Evolutionary conservation across 306 rosid genomes (phyloP).

Genomic region (Mimosa pudica): DNA sequence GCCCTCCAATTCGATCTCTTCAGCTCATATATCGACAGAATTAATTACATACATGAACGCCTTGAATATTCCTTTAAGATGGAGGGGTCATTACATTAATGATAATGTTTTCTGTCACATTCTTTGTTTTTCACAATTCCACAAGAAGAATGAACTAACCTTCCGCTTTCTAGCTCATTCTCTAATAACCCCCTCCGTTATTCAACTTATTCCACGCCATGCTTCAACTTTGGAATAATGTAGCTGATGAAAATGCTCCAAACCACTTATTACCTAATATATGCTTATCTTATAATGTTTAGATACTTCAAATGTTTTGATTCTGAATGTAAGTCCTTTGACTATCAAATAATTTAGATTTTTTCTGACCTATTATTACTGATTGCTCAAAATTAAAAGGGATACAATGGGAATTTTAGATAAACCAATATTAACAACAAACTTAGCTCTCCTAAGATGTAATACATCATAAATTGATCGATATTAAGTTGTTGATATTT

Average conservation of each 20-base stretch:
- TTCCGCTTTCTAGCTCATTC: constrained; percentile 11
- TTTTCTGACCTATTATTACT: too few species aligned
- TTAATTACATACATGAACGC: constrained; percentile 24
- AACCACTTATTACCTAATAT: neutral
- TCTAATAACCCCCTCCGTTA: neutral
- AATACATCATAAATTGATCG: too few species aligned
- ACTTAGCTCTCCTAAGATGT: too few species aligned
- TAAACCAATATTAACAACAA: too few species aligned
- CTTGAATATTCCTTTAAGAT: constrained; percentile 37
- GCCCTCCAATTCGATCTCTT: constrained; percentile 33
- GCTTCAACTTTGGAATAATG: neutral
- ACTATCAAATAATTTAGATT: too few species aligned
- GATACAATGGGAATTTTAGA: too few species aligned
- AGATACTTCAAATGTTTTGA: too few species aligned
- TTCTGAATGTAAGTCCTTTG: too few species aligned
- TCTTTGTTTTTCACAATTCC: constrained; percentile 36
- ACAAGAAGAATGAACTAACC: constrained; percentile 33
- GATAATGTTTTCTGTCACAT: constrained; percentile 19
- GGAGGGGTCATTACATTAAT: constrained; percentile 3
- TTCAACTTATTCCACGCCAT: neutral
- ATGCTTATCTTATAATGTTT: too few species aligned
- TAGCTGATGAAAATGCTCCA: neutral
- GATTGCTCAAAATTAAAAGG: too few species aligned
- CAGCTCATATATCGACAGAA: neutral
- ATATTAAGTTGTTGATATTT: too few species aligned